Evolutionary conservation across 2,329 filamentous ascomycete genomes (phyloP).

Genomic region (Byssothecium circinans): DNA sequence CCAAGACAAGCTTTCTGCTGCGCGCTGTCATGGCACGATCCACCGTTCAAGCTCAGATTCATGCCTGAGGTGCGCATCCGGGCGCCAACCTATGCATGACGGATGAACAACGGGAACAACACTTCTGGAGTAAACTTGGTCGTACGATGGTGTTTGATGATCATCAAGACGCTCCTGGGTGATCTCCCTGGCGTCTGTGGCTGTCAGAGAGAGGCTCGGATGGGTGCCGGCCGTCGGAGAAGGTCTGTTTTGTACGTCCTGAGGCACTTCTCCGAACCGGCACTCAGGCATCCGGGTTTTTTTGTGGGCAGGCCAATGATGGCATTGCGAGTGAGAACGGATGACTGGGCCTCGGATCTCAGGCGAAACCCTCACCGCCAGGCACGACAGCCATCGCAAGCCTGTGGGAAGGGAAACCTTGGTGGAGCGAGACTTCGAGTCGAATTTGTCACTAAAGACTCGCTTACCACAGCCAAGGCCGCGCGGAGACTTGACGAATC

Average conservation of each 20-base stretch:
- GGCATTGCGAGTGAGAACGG: no score
- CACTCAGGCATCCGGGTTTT: constrained; percentile 35
- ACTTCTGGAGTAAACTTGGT: constrained; percentile 38
- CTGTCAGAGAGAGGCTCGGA: constrained; percentile 1
- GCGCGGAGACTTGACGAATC: no score
- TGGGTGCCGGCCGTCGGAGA: background rate
- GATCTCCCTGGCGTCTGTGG: constrained; percentile 14
- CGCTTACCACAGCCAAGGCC: no score
- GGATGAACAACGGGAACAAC: constrained; percentile 13
- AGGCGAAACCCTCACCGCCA: no score
- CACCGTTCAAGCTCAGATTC: constrained; percentile 4
- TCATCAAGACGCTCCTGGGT: constrained; percentile 15
- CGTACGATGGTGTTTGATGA: constrained; percentile 42
- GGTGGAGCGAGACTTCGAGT: background rate
- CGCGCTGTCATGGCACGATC: constrained; percentile 2
- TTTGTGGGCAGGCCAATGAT: constrained; percentile 2
- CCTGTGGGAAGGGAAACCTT: background rate
- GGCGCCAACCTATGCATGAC: constrained; percentile 11
- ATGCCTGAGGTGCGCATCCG: constrained; percentile 12
- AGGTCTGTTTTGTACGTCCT: constrained; percentile 16
- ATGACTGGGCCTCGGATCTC: no score
- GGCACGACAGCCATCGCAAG: no score
- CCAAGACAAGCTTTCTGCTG: constrained; percentile 14
- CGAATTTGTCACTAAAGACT: background rate
- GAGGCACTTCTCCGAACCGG: constrained; percentile 33